Conservation (phyloP, 768 basidiomycete species). For the Mycena alexandri region DNA sequence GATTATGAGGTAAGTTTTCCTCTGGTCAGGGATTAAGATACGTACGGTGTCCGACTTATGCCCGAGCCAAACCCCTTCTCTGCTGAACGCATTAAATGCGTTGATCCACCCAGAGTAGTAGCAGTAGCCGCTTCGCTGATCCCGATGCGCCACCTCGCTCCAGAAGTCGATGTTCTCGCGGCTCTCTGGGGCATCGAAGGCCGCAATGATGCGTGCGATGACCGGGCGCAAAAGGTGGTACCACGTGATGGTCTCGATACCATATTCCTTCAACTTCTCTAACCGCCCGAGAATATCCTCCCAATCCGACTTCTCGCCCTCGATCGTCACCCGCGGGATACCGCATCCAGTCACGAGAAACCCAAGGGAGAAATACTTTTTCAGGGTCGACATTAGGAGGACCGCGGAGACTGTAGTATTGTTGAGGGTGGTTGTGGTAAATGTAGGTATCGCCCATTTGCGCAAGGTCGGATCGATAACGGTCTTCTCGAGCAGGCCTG, state of each 20-base stretch:
- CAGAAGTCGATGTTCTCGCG: slow-evolving; percentile 13
- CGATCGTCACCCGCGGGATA: slow-evolving; percentile 60
- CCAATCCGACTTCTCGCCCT: slow-evolving; percentile 57
- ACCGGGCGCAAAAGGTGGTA: slow-evolving; percentile 47
- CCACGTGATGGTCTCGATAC: slow-evolving; percentile 49
- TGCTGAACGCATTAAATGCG: slow-evolving; percentile 36
- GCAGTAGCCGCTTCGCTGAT: slow-evolving; percentile 14
- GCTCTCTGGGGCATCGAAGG: slow-evolving; percentile 34
- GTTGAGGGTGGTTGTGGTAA: slow-evolving; percentile 57
- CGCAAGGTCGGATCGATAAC: slow-evolving; percentile 47
- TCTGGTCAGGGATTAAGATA: too few relatives aligned
- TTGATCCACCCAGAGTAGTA: slow-evolving; percentile 37
- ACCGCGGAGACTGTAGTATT: slow-evolving; percentile 55
- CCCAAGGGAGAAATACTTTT: slow-evolving; percentile 54
- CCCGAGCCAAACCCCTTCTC: slow-evolving; percentile 34
- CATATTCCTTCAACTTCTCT: slow-evolving; percentile 53
- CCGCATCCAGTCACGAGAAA: slow-evolving; percentile 35
- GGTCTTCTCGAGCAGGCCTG: slow-evolving; percentile 42
- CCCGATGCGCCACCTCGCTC: background rate
- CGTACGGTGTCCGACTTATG: slow-evolving; percentile 3
- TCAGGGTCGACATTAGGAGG: slow-evolving; percentile 58
- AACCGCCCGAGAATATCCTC: slow-evolving; percentile 49
- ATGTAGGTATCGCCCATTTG: slow-evolving; percentile 57
- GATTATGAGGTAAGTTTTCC: background rate
- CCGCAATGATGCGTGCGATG: background rate